A percentile compares a stretch with the other conserved stretches of the same genome.
These are phyloP conservation scores for Hyaloscypha hepaticicola DNA, from an alignment of 495 filamentous ascomycete genomes.

Conservation along the genomic window DNA sequence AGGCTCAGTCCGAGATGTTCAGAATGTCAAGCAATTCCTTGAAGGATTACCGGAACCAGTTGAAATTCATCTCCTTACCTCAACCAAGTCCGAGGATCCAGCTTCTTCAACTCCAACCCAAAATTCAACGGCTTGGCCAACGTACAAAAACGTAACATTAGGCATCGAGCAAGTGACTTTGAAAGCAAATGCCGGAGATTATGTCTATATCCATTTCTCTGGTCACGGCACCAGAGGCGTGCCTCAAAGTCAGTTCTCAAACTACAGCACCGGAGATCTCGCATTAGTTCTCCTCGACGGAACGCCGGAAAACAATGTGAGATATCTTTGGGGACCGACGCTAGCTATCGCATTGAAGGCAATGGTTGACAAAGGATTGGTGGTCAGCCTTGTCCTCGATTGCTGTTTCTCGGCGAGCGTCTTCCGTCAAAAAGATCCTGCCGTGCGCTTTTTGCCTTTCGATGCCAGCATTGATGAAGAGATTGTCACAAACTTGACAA, in stretches of 20 bases:
- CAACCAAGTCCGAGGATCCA: too few relatives aligned
- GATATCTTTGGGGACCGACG: slow-evolving; percentile 23
- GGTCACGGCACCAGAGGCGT: slow-evolving; percentile 30
- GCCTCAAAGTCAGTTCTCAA: slow-evolving; percentile 14
- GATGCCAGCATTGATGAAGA: slow-evolving; percentile 12
- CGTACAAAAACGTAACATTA: too few relatives aligned
- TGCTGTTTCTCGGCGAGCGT: slow-evolving; percentile 34
- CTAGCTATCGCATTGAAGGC: slow-evolving; percentile 20
- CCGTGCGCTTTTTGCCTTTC: slow-evolving; percentile 22
- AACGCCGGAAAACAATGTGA: not conserved
- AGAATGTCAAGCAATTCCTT: too few relatives aligned
- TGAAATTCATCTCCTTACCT: too few relatives aligned
- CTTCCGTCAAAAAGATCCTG: slow-evolving; percentile 19
- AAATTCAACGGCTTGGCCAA: too few relatives aligned
- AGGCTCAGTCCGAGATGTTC: too few relatives aligned
- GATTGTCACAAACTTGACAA: slow-evolving; percentile 27
- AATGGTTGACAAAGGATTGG: slow-evolving; percentile 30
- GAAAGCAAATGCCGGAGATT: slow-evolving; percentile 32
- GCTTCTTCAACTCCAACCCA: too few relatives aligned
- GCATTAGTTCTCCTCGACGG: slow-evolving; percentile 28
- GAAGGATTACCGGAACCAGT: too few relatives aligned
- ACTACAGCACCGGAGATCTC: slow-evolving; percentile 25
- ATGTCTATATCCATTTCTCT: slow-evolving; percentile 37
- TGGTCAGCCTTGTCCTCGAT: slow-evolving; percentile 32
- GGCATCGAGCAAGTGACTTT: too few relatives aligned